phyloP scores from a whole-genome alignment of 306 rosid species.

The Malus asiatica region DNA sequence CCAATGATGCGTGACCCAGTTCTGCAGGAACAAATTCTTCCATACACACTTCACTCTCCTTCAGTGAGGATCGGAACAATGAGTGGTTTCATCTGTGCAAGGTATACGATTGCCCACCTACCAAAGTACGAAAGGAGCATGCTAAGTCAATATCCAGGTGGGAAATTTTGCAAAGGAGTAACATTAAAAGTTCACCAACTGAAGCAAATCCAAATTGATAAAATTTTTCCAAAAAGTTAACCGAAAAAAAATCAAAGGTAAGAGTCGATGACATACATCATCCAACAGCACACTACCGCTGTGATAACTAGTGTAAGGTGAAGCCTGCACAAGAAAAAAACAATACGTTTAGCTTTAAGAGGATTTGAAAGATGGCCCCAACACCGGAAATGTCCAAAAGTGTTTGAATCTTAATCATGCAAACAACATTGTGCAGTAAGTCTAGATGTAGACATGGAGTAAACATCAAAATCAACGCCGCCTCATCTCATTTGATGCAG shows the following conservation, averaged over 20 bases:
- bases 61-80: conserved; percentile 88
- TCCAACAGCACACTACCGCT: conserved; percentile 89
- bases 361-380: background rate
- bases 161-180: background rate
- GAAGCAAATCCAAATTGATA: background rate
- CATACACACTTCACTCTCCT: conserved; percentile 38
- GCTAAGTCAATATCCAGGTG: background rate
- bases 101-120: conserved; percentile 98
- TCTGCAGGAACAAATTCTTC: background rate
- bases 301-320: conserved; percentile 81
- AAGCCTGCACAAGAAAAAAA: conserved; percentile 41
- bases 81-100: conserved; percentile 97
- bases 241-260: conserved; percentile 6
- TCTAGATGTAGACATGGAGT: background rate
- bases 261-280: conserved; percentile 56
- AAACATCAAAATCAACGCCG: background rate
- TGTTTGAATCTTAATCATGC: background rate
- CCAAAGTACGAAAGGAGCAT: conserved; percentile 7
- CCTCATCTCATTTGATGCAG: background rate
- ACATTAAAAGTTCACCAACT: background rate
- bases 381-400: background rate
- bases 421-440: background rate
- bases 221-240: background rate
- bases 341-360: background rate
- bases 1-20: conserved; percentile 1